Percentiles rank a stretch among this genome's conserved stretches.
Conservation (phyloP, 345 rosid genomes). For the Dimocarpus longan region DNA sequence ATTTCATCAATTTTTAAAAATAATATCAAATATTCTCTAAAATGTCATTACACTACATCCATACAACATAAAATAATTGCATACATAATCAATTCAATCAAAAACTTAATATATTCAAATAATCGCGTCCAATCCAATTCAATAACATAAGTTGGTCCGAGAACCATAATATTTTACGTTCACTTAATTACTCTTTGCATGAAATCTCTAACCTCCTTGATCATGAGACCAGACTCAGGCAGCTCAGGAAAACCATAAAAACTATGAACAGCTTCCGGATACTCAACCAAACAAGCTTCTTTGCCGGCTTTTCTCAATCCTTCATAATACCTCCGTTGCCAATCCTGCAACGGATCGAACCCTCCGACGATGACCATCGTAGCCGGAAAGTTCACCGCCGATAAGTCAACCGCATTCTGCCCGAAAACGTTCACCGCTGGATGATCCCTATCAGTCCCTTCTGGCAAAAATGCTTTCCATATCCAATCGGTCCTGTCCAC, state of each 20-base stretch:
- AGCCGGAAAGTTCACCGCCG: constrained; percentile 13
- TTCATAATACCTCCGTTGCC: constrained; percentile 37
- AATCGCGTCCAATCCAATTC: too few species aligned
- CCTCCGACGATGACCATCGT: constrained; percentile 18
- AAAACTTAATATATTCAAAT: too few species aligned
- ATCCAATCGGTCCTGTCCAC: constrained; percentile 8
- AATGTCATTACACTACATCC: too few species aligned
- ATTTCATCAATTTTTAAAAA: too few species aligned
- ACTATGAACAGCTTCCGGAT: constrained; percentile 11
- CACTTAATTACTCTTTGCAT: neutral
- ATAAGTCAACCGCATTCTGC: constrained; percentile 9
- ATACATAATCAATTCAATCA: too few species aligned
- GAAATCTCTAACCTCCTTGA: constrained; percentile 29
- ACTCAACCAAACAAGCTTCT: constrained; percentile 22
- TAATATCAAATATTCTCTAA: too few species aligned
- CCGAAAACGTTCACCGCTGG: constrained; percentile 1
- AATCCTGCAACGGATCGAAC: constrained; percentile 36
- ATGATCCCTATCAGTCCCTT: constrained; percentile 20
- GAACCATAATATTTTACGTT: too few species aligned
- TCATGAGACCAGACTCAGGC: constrained; percentile 24
- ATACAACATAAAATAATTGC: too few species aligned
- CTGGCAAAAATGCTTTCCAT: constrained; percentile 25
- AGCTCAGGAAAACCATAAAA: constrained; percentile 33
- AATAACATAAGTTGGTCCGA: too few species aligned
- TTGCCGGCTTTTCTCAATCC: constrained; percentile 32